Base-by-base conservation (phyloP, 2,329 filamentous ascomycete species). In the Thelonectria olida region DNA sequence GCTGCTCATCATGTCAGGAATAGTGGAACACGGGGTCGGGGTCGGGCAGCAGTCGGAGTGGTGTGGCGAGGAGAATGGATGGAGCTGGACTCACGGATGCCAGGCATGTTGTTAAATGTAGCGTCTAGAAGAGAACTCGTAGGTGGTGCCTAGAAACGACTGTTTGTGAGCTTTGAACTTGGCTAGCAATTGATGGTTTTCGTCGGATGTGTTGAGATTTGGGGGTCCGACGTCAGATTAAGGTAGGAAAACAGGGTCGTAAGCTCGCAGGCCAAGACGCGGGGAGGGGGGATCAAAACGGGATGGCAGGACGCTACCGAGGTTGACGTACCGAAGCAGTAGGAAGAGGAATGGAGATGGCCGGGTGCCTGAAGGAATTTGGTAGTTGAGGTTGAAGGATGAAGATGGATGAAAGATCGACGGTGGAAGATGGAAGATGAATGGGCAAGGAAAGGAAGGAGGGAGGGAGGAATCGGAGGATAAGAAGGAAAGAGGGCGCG, bases 21-120 rank as follows among this genome's bases (percentile, higher is more conserved):
- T 45, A 17, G 15, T 27, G 25, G n/a, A 22, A 31, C 15, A 13
- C 9, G 6, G n/a, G n/a, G n/a, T 25, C 22, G 42, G 13, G 52
- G 23, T 17, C n/a, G 4, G 25, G 25, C 6, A 45, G 25, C 2
- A 28, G 22, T 28, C n/a, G 10, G n/a, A 8, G 41, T n/a, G 41
- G 4, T 7, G 19, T 13, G 23, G 10, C 48, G 36, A 27, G 13
- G 13, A 50, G 36, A n/a, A 7, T 39, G 13, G 19, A 12, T 7
- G n/a, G 34, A 41, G 62, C 56, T 54, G 27, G 48, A 83, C 82
- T 77, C 76, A 85, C 84, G 82, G 74, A 85, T 78, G 67, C 82
- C 83, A 74, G 80, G 79, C 84, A 86, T 85, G 47, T 65, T 83
- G 74, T 54, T 13, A 61, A 54, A 41, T 64, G 28, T 28, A 25